Evolutionary conservation across 805 yeast genomes (phyloP), one percentile per base, ranked within the genome.

Genomic region (Kluyveromyces aestuarii): DNA sequence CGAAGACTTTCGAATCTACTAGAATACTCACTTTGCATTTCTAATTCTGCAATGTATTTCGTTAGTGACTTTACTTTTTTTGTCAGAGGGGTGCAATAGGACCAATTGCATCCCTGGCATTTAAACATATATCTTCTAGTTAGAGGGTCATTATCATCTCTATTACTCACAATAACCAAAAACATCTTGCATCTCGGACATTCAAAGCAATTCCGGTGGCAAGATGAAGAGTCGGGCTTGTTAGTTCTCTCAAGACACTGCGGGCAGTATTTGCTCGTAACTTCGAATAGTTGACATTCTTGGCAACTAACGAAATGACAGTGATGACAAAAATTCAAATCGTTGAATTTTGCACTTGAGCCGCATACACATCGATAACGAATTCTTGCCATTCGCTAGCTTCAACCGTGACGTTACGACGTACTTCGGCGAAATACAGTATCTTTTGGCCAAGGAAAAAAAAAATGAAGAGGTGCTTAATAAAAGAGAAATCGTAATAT

Each of bases 71-170:
- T 40, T 6, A 41, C 25, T 35, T 21, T 36, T 7, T 18, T 16
- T 7, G 40, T 35, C 27, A n/a, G 16, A n/a, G 50, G 50, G 11
- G 50, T 43, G 16, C 27, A 21, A 25, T 43, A 48, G 13, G 21
- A 19, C 50, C 50, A 48, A 9, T 19, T 30, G 27, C 52, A 50
- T n/a, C 52, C 52, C 14, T 39, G 37, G 44, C 52, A 50, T 17
- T 40, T 40, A 16, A 50, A 35, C 16, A 41, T 10, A 33, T 44
- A 46, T 9, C 35, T 43, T 37, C 41, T 30, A 39, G 16, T 13
- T 8, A n/a, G 17, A 10, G 25, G 18, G 17, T 25, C 41, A 9
- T 5, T 33, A 5, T 8, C 38, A 7, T 14, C 27, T 17, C 40
- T 36, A 10, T 38, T 37, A 17, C 40, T 42, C 18, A 45, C 17